Evolutionary conservation across 345 rosid genomes (phyloP).

Genomic region (Raphanus raphanistrum): DNA sequence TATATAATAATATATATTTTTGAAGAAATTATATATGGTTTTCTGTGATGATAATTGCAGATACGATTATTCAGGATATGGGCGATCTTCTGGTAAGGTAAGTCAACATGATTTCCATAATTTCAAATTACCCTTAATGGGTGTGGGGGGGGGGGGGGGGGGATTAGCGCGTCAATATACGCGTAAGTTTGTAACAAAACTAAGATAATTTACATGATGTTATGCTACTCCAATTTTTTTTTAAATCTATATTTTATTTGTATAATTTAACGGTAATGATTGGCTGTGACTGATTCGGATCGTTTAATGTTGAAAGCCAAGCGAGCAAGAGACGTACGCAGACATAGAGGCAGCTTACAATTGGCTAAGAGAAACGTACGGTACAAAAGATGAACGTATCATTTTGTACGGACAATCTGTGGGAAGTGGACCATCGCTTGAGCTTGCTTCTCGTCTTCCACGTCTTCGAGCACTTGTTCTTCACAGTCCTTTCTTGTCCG

Average conservation of each 20-base stretch:
- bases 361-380: constrained; percentile 65
- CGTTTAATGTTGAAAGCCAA: constrained; percentile 47
- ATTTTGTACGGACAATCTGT: constrained; percentile 83
- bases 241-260: not conserved
- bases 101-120: constrained; percentile 3
- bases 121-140: not conserved
- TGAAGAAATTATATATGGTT: not conserved
- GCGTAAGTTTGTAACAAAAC: not conserved
- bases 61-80: constrained; percentile 93
- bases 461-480: constrained; percentile 70
- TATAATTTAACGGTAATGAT: not conserved
- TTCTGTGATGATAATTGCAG: constrained; percentile 42
- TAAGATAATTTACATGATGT: not conserved
- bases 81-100: constrained; percentile 91
- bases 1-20: not conserved
- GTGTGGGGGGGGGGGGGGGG: not conserved
- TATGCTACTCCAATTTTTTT: not conserved
- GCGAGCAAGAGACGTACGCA: constrained; percentile 87
- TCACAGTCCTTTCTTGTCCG: constrained; percentile 83
- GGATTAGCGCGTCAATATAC: not conserved
- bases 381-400: constrained; percentile 67
- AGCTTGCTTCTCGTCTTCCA: constrained; percentile 66
- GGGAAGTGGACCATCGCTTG: constrained; percentile 90
- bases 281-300: constrained; percentile 8
- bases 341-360: constrained; percentile 80